phyloP scores from a whole-genome alignment of 2,329 filamentous ascomycete genomes.

The Hypoxylon sp. region DNA sequence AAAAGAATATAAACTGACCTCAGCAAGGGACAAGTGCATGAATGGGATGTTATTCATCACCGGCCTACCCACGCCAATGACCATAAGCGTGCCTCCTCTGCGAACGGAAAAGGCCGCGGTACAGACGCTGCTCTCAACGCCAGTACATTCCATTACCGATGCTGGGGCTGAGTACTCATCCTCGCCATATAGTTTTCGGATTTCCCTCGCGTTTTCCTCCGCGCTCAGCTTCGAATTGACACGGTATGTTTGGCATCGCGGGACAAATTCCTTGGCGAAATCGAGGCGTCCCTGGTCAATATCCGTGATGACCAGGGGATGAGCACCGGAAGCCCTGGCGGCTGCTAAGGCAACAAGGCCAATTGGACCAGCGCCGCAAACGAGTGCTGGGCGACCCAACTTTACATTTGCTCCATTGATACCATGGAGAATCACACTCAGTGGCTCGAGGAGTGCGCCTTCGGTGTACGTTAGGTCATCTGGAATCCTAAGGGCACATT shows the following conservation, averaged over 20 bases:
- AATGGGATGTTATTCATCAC: slow-evolving; percentile 77
- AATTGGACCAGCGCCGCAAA: slow-evolving; percentile 76
- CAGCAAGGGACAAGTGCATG: slow-evolving; percentile 75
- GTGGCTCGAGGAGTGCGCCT: slow-evolving; percentile 74
- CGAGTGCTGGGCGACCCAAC: slow-evolving; percentile 68
- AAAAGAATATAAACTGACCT: slow-evolving; percentile 58
- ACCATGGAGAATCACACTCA: slow-evolving; percentile 75
- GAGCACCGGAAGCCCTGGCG: slow-evolving; percentile 72
- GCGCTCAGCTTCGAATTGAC: slow-evolving; percentile 62
- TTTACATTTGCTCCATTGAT: slow-evolving; percentile 67
- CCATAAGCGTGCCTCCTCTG: slow-evolving; percentile 72
- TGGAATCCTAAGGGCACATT: slow-evolving; percentile 59
- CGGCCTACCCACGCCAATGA: slow-evolving; percentile 74
- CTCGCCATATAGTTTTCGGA: slow-evolving; percentile 65
- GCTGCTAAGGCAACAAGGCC: slow-evolving; percentile 71
- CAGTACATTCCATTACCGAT: slow-evolving; percentile 75
- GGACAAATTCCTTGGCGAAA: slow-evolving; percentile 72
- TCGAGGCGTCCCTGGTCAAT: slow-evolving; percentile 68
- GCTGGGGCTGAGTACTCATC: slow-evolving; percentile 71
- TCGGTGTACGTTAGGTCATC: slow-evolving; percentile 69
- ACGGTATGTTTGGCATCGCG: slow-evolving; percentile 67
- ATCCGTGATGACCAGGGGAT: slow-evolving; percentile 75
- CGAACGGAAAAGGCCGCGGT: slow-evolving; percentile 71
- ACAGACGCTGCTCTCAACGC: slow-evolving; percentile 73
- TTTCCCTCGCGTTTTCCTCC: slow-evolving; percentile 65